These are phyloP conservation scores for Salicornia ramosissima DNA, from an alignment of 148 eudicot species.

Conservation along the genomic window DNA sequence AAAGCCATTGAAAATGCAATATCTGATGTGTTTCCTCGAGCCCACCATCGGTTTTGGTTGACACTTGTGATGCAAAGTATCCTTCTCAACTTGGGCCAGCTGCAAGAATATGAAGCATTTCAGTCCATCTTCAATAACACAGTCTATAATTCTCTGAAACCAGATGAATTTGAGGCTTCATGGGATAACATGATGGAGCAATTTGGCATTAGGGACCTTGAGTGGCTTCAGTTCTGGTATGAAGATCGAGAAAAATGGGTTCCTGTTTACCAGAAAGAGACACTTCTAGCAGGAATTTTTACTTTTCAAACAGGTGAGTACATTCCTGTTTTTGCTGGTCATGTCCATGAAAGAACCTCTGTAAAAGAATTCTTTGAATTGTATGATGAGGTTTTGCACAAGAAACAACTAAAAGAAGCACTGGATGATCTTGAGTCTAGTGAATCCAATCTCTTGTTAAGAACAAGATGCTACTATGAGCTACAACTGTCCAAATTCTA, in stretches of 20 bases:
- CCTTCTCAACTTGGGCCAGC: constrained; percentile 33
- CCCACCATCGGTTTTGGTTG: constrained; percentile 54
- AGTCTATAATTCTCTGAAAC: constrained; percentile 44
- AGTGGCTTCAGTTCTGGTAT: constrained; percentile 46
- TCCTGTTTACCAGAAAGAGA: constrained; percentile 60
- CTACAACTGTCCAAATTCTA: constrained; percentile 59
- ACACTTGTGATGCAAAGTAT: constrained; percentile 53
- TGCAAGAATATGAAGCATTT: constrained; percentile 41
- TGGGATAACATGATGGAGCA: constrained; percentile 64
- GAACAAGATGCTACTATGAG: constrained; percentile 55
- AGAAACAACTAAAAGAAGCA: constrained; percentile 45
- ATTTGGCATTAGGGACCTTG: constrained; percentile 45
- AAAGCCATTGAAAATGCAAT: constrained; percentile 52
- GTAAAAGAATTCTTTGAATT: constrained; percentile 52
- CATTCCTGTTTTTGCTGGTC: constrained; percentile 43
- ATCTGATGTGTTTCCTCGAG: constrained; percentile 68
- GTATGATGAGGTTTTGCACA: constrained; percentile 38
- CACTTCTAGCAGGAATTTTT: constrained; percentile 56
- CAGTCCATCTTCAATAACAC: constrained; percentile 34
- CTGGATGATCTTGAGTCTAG: constrained; percentile 54
- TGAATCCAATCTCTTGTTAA: constrained; percentile 37
- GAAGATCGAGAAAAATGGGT: constrained; percentile 76
- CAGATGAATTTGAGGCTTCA: constrained; percentile 66
- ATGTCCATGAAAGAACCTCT: constrained; percentile 44
- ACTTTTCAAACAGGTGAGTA: constrained; percentile 28